phyloP scores from a whole-genome alignment of 192 early-diverging fungal genomes.

The Coemansia reversa region DNA sequence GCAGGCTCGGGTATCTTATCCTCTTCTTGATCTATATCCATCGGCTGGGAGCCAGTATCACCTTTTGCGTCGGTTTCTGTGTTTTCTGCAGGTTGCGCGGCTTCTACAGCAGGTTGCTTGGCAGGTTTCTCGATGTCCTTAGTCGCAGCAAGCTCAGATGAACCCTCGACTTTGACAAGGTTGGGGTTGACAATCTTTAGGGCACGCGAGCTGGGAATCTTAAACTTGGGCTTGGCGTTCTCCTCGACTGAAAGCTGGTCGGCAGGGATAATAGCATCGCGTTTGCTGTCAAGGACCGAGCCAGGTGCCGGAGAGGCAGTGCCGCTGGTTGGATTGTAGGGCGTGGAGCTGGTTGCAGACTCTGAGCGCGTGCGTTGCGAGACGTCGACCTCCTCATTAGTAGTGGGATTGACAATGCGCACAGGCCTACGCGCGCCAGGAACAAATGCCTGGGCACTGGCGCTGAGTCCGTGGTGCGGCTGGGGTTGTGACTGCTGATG shows the following conservation, averaged over 20 bases:
- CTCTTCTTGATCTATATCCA: constrained; percentile 34
- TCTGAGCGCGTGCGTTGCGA: constrained; percentile 44
- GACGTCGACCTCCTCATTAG: constrained; percentile 68
- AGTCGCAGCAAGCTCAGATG: constrained; percentile 15
- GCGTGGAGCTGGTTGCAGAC: constrained; percentile 43
- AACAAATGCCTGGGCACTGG: constrained; percentile 40
- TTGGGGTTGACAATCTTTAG: constrained; percentile 56
- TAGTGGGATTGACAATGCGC: constrained; percentile 73
- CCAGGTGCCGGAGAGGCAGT: constrained; percentile 44
- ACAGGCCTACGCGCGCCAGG: constrained; percentile 53
- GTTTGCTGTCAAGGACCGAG: constrained; percentile 15
- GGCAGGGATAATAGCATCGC: constrained; percentile 26
- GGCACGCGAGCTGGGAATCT: constrained; percentile 41
- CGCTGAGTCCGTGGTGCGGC: constrained; percentile 36
- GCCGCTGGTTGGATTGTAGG: constrained; percentile 40
- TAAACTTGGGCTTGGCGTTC: constrained; percentile 42
- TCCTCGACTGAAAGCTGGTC: constrained; percentile 30
- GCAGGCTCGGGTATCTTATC: constrained; percentile 14
- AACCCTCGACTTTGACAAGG: constrained; percentile 13
- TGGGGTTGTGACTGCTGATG: constrained; percentile 14
- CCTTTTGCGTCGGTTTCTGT: constrained; percentile 4
- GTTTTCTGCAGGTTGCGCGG: constrained; percentile 15
- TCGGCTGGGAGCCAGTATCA: constrained; percentile 19
- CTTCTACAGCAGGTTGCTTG: neutral
- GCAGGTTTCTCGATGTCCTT: constrained; percentile 13